Evolutionary conservation across 2,329 filamentous ascomycete genomes (phyloP), one percentile per base, ranked within the genome.

Genomic region (Trichoderma pleuroti): DNA sequence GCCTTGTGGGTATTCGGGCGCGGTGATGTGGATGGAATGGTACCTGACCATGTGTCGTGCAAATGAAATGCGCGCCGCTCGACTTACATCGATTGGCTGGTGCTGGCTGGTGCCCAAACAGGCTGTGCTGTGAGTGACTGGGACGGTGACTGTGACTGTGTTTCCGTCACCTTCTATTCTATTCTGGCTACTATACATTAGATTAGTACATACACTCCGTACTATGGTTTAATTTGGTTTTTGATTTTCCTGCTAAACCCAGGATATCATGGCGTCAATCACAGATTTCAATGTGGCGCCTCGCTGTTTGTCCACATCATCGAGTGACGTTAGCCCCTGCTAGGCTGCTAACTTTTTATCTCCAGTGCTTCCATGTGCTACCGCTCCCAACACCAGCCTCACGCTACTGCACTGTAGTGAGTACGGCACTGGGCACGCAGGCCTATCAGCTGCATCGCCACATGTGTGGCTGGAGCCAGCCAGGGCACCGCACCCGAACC

Each of bases 401-500:
- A 24, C 21, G 46, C 46, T 49, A 49, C 39, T 42, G 39, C 1
- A n/a, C n/a, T n/a, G n/a, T n/a, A n/a, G n/a, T n/a, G n/a, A 34
- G 32, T 34, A 11, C 42, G 16, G n/a, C 5, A 49, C 36, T n/a
- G n/a, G n/a, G n/a, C n/a, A n/a, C n/a, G n/a, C n/a, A n/a, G n/a
- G n/a, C n/a, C n/a, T 28, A n/a, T 59, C 56, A 59, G 56, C 56
- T 34, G 63, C 70, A 68, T 71, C 62, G 70, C 70, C 66, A 71
- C 70, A 69, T 69, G 70, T 69, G 70, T 71, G 70, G 70, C 70
- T 71, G 54, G 52, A 21, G 18, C 67, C 72, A 72, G 72, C 71
- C 74, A 72, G 70, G 72, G 72, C 72, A 70, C 52, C 68, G 70
- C 72, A 34, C 70, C 70, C 72, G 70, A 66, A 73, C 64, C 54